Evolutionary conservation across 2,329 filamentous ascomycete species (phyloP).

Genomic region (Phialophora verrucosa): DNA sequence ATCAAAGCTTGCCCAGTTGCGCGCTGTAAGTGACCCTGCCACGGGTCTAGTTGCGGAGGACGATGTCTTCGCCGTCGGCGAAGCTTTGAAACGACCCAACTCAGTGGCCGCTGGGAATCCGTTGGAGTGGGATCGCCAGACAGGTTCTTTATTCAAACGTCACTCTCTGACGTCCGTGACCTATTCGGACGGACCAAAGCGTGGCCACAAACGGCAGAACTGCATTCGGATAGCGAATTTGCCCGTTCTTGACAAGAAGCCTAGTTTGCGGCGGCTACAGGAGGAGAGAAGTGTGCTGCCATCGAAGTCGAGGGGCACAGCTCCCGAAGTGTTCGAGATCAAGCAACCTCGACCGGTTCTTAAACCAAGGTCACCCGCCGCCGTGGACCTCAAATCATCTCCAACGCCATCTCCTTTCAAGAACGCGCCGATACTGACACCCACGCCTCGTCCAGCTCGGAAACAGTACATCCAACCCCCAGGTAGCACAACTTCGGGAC

Average conservation of each 20-base stretch:
- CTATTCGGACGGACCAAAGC: constrained; percentile 31
- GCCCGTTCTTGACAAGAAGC: constrained; percentile 16
- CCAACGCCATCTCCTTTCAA: constrained; percentile 26
- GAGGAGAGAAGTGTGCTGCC: constrained; percentile 25
- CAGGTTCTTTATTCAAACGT: constrained; percentile 19
- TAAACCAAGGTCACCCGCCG: not conserved
- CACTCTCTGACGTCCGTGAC: constrained; percentile 24
- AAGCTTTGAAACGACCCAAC: constrained; percentile 28
- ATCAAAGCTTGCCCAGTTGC: constrained; percentile 27
- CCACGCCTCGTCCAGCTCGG: constrained; percentile 19
- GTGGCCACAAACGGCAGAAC: constrained; percentile 51
- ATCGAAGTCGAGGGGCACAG: too few relatives aligned
- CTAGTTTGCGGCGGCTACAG: constrained; percentile 13
- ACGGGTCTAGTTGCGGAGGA: constrained; percentile 17
- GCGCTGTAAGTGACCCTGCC: constrained; percentile 32
- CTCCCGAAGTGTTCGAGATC: constrained; percentile 2
- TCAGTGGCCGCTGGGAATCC: constrained; percentile 37
- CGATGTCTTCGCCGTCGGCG: constrained; percentile 16
- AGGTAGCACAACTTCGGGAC: not conserved
- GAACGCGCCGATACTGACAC: constrained; percentile 28
- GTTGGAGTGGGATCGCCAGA: constrained; percentile 30
- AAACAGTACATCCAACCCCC: constrained; percentile 21
- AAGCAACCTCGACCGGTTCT: constrained; percentile 3
- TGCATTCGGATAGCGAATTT: constrained; percentile 48
- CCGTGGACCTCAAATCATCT: constrained; percentile 11